Conservation (phyloP, 345 rosid genomes). For the Cardiospermum halicacabum region DNA sequence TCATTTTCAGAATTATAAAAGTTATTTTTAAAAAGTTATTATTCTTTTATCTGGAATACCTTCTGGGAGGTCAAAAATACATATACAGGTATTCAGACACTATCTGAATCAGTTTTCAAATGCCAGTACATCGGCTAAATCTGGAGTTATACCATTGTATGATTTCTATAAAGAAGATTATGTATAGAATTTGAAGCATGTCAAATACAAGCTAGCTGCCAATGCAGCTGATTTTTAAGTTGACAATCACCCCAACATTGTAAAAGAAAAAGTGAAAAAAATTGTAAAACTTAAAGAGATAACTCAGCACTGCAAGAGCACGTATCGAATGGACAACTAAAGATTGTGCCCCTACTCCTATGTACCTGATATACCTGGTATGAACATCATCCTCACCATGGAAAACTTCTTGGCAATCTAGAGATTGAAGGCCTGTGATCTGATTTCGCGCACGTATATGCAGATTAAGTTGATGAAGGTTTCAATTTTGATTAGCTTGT, state of each 20-base stretch:
- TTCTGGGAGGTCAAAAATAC: too few species aligned
- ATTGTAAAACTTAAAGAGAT: constrained; percentile 12
- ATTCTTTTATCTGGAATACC: too few species aligned
- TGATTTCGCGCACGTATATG: constrained; percentile 18
- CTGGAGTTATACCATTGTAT: constrained; percentile 22
- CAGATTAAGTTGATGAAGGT: not conserved
- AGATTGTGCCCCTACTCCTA: constrained; percentile 16
- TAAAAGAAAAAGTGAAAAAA: constrained; percentile 2
- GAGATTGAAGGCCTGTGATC: constrained; percentile 9
- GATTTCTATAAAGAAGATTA: constrained; percentile 29
- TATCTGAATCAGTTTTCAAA: too few species aligned
- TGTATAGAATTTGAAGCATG: constrained; percentile 34
- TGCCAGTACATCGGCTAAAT: too few species aligned
- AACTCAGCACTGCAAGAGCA: constrained; percentile 18
- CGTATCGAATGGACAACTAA: constrained; percentile 16
- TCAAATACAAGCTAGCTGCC: constrained; percentile 26
- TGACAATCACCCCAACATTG: constrained; percentile 28
- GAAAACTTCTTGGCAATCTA: constrained; percentile 6
- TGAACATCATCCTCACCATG: constrained; percentile 12
- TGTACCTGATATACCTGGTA: constrained; percentile 18
- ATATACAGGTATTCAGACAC: too few species aligned
- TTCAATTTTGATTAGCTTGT: constrained; percentile 48
- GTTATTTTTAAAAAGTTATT: too few species aligned
- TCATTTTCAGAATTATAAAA: too few species aligned
- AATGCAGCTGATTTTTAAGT: constrained; percentile 16